phyloP scores from a whole-genome alignment of 225 moss, liverwort and hornwort species.

The Rhytidiadelphus loreus region DNA sequence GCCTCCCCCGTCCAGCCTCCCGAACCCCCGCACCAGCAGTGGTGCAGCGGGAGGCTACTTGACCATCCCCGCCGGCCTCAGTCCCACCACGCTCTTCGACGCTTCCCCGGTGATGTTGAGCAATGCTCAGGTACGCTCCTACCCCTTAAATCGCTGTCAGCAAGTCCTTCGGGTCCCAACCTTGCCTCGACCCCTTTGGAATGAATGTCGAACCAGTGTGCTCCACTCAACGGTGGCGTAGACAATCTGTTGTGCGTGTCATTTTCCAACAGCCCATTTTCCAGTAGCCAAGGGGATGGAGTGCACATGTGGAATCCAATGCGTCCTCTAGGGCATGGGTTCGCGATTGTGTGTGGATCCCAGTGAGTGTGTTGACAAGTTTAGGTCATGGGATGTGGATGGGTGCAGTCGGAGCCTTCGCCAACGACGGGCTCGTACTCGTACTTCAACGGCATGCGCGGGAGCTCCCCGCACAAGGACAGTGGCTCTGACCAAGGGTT shows the following conservation, averaged over 20 bases:
- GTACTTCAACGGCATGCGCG: slow-evolving; percentile 17
- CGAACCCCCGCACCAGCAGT: slow-evolving; percentile 20
- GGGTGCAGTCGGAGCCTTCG: slow-evolving; percentile 69
- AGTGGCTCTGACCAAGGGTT: slow-evolving; percentile 44
- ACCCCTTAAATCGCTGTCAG: background rate
- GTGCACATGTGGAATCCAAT: background rate
- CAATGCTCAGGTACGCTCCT: slow-evolving; percentile 42
- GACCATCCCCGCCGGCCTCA: slow-evolving; percentile 85
- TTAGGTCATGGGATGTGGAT: background rate
- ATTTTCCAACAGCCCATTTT: background rate
- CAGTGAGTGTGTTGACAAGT: background rate
- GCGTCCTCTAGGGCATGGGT: background rate
- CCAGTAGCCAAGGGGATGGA: background rate
- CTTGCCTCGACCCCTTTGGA: background rate
- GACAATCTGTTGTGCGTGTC: too few relatives aligned
- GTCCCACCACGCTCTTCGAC: slow-evolving; percentile 74
- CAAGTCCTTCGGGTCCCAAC: background rate
- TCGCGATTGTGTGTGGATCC: background rate
- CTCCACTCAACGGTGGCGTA: background rate
- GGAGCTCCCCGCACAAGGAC: slow-evolving; percentile 7
- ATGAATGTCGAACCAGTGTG: background rate
- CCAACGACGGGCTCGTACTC: slow-evolving; percentile 79
- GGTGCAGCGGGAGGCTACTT: slow-evolving; percentile 21
- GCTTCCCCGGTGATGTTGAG: slow-evolving; percentile 68
- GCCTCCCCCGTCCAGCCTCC: slow-evolving; percentile 62